Evolutionary conservation across 1,139 yeast genomes (phyloP).

Genomic region (Pneumocystis sp.): DNA sequence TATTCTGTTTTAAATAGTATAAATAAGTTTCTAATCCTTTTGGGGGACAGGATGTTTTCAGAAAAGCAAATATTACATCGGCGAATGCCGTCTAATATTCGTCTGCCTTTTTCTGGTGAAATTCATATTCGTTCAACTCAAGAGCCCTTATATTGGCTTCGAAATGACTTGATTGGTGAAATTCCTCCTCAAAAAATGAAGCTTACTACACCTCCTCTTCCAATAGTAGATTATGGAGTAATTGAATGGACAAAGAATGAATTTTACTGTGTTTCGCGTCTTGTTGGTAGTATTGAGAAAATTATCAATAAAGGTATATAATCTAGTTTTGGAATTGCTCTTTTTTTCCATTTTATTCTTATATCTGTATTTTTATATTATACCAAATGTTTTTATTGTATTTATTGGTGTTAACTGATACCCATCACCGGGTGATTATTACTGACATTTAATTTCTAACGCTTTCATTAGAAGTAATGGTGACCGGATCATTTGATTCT

Average conservation of each 20-base stretch:
- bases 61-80: not conserved
- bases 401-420: slow-evolving; percentile 11
- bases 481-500: slow-evolving; percentile 42
- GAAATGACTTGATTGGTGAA: not conserved
- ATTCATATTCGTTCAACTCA: not conserved
- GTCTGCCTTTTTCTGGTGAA: not conserved
- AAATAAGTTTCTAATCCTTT: not conserved
- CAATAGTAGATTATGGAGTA: slow-evolving; percentile 18
- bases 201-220: not conserved
- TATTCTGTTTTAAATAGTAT: not conserved
- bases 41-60: not conserved
- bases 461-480: slow-evolving; percentile 5
- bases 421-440: slow-evolving; percentile 4
- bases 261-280: slow-evolving; percentile 43
- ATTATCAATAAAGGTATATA: slow-evolving; percentile 15
- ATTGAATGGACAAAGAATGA: slow-evolving; percentile 46
- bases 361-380: no score
- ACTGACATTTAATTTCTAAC: slow-evolving; percentile 6
- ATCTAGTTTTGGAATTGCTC: slow-evolving; percentile 1
- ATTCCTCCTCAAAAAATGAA: not conserved
- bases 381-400: not conserved
- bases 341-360: not conserved
- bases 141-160: not conserved
- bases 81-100: not conserved
- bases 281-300: slow-evolving; percentile 43